These are phyloP conservation scores for Sporobolus alterniflorus DNA, from an alignment of 202 grass and related monocot species.

Conservation along the genomic window DNA sequence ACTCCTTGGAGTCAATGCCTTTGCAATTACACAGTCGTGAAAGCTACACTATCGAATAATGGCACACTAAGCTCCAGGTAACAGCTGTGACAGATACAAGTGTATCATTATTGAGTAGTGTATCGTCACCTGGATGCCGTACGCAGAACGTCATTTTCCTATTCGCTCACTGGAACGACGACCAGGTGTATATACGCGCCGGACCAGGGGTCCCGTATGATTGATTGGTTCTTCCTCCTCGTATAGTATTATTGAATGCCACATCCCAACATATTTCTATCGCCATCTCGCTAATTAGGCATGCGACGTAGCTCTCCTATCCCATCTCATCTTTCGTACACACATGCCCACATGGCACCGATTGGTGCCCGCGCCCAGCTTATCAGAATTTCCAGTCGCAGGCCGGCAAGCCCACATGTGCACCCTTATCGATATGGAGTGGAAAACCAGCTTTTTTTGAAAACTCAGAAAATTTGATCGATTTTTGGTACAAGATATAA, in stretches of 20 bases:
- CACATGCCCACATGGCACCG: background rate
- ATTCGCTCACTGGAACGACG: background rate
- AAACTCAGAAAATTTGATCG: no score
- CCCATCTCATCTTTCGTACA: background rate
- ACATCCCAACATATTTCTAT: background rate
- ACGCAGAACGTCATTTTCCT: background rate
- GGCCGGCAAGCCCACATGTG: background rate
- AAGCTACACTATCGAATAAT: background rate
- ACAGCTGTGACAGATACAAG: no score
- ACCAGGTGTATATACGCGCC: background rate
- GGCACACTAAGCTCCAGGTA: background rate
- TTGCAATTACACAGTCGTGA: constrained; percentile 11
- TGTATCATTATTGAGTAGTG: no score
- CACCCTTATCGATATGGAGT: no score
- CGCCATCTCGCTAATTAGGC: background rate
- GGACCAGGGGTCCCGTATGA: background rate
- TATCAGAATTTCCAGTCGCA: background rate
- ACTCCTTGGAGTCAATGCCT: background rate
- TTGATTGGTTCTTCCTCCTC: background rate
- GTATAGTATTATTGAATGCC: background rate
- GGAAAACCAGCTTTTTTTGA: no score
- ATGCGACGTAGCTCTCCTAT: background rate
- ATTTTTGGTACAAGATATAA: no score
- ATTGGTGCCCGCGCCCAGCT: background rate
- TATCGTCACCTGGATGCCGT: background rate